Evolutionary conservation across 208 protist genomes (phyloP), one percentile per base, ranked within the genome.

Genomic region (Leishmania mexicana): DNA sequence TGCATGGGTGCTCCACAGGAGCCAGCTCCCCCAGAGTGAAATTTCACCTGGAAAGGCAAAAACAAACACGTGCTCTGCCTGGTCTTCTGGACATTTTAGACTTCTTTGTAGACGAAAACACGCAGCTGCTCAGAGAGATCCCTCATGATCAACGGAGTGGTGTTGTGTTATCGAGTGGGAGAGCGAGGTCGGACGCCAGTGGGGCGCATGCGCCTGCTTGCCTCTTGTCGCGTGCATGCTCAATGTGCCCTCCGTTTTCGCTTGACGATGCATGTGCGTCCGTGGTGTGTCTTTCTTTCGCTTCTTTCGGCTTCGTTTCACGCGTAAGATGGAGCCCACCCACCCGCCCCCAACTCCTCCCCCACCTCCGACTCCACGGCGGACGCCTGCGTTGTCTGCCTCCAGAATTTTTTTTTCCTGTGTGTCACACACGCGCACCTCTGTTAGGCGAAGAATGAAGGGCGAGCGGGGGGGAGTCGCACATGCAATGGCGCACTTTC

Each of bases 141-240:
- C 15, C 28, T 47, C 7, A n/a, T 72, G 40, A 72, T 28, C 35
- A 72, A 72, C 19, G 35, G 64, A 42, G 67, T 28, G 1, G 38
- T 10, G 15, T 13, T 47, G 67, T 47, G 38, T 47, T 5, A 19
- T 72, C 67, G 6, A 67, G 49, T 64, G 8, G 3, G 75, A 45
- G 8, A 79, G 40, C 68, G 19, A 31, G 38, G 78, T 51, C 77
- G 53, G 71, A 53, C 54, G 40, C 76, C 10, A 65, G 35, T 47
- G 54, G 1, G 72, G 57, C 51, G 72, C 47, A 83, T 68, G 67
- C 35, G 75, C 31, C 31, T 68, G 62, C 62, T 4, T 15, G 31
- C 31, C 62, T 40, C 28, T 64, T 64, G 58, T 64, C 28, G 28
- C 10, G 2, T 10, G n/a, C 28, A 31, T 64, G 58, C 21, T 64